Evolutionary conservation across 2,329 filamentous ascomycete species (phyloP).

Genomic region (Penicillium sp.): DNA sequence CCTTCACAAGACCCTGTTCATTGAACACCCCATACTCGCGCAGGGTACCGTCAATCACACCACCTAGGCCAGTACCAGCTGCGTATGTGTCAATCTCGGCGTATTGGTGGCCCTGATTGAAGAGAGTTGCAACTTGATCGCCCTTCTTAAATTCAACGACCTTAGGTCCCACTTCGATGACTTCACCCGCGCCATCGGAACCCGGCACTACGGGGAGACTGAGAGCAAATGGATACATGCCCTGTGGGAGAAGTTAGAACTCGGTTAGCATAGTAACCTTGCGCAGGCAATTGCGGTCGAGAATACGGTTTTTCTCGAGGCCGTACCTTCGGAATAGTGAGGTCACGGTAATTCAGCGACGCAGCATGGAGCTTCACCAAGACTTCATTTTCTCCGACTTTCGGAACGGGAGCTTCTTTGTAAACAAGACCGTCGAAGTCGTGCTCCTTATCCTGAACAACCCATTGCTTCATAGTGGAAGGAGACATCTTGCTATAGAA

Average conservation of each 20-base stretch:
- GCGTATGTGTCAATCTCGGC: conserved; percentile 45
- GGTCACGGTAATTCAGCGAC: conserved; percentile 51
- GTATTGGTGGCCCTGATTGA: conserved; percentile 57
- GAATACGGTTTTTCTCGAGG: neutral
- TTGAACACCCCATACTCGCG: conserved; percentile 66
- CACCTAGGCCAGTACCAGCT: conserved; percentile 61
- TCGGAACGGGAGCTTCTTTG: conserved; percentile 53
- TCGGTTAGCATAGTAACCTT: neutral
- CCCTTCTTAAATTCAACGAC: conserved; percentile 58
- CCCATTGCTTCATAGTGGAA: conserved; percentile 56
- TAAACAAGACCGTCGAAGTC: conserved; percentile 62
- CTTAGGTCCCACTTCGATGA: conserved; percentile 53
- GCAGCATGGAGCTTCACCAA: conserved; percentile 62
- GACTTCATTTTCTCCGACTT: conserved; percentile 67
- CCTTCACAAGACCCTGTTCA: conserved; percentile 64
- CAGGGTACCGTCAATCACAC: conserved; percentile 65
- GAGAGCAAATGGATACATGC: conserved; percentile 34
- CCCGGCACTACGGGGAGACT: conserved; percentile 33
- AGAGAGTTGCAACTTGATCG: conserved; percentile 58
- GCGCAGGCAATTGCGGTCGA: no score
- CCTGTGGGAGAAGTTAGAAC: conserved; percentile 17
- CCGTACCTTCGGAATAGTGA: conserved; percentile 47
- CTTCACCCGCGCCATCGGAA: conserved; percentile 45
- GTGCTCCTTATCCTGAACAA: conserved; percentile 47
- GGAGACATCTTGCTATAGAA: conserved; percentile 35